Percentiles rank a stretch among this genome's conserved stretches.
These are phyloP conservation scores for Rutstroemia sp. DNA, from an alignment of 2,329 filamentous ascomycete genomes.

Conservation along the genomic window DNA sequence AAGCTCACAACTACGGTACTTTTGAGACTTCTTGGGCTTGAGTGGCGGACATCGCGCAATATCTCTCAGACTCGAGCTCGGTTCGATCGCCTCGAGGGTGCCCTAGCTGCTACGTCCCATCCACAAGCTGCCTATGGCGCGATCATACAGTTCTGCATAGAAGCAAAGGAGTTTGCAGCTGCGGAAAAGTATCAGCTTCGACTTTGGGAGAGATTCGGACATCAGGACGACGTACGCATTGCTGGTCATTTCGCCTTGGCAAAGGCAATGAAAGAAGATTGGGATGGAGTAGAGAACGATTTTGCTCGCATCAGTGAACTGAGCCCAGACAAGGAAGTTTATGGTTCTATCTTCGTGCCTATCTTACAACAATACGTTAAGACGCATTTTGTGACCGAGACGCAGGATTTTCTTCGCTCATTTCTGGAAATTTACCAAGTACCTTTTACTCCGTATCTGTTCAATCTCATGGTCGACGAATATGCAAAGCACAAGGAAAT, in stretches of 20 bases:
- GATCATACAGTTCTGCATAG: conserved; percentile 28
- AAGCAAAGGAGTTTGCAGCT: conserved; percentile 20
- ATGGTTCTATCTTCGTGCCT: conserved; percentile 20
- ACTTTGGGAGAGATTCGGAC: conserved; percentile 8
- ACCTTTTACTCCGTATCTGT: conserved; percentile 15
- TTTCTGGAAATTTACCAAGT: conserved; percentile 20
- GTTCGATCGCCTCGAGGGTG: conserved; percentile 21
- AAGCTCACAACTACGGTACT: conserved; percentile 20
- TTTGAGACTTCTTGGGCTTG: conserved; percentile 21
- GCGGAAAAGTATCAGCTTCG: conserved; percentile 21
- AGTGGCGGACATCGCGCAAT: conserved; percentile 24
- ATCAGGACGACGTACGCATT: conserved; percentile 17
- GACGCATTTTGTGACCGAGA: conserved; percentile 22
- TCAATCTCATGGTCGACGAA: conserved; percentile 23
- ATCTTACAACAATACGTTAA: conserved; percentile 25
- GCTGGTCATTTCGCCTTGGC: conserved; percentile 27
- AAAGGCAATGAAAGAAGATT: conserved; percentile 26
- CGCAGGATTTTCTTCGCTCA: conserved; percentile 23
- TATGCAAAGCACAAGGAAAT: conserved; percentile 25
- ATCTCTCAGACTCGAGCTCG: conserved; percentile 18
- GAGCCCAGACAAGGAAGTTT: conserved; percentile 11
- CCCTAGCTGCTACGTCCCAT: conserved; percentile 10
- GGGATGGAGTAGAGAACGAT: conserved; percentile 23
- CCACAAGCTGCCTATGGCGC: conserved; percentile 23
- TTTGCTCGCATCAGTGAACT: conserved; percentile 21